These are phyloP conservation scores for Alternaria rosae DNA, from an alignment of 2,329 filamentous ascomycete species.

Conservation along the genomic window DNA sequence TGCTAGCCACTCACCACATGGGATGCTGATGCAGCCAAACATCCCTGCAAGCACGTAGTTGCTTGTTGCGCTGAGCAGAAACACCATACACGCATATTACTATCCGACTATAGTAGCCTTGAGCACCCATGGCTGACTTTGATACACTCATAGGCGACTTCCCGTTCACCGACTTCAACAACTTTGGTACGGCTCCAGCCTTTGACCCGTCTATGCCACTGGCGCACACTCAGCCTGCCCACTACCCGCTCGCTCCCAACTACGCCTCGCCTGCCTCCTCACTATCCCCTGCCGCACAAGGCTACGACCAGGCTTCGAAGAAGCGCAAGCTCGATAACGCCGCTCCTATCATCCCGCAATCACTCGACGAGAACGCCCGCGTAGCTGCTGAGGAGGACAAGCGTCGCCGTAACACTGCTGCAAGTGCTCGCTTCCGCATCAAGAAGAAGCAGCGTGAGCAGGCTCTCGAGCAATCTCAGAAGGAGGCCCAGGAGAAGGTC, in stretches of 20 bases:
- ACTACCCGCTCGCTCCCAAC: constrained; percentile 35
- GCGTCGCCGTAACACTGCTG: constrained; percentile 61
- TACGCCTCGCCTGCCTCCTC: constrained; percentile 38
- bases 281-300: constrained; percentile 40
- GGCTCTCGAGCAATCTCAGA: constrained; percentile 59
- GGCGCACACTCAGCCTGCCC: constrained; percentile 34
- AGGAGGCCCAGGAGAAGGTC: constrained; percentile 60
- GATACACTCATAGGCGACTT: constrained; percentile 52
- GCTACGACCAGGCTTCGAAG: constrained; percentile 47
- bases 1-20: constrained; percentile 34
- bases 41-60: constrained; percentile 49
- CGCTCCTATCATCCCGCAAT: constrained; percentile 38
- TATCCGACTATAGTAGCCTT: constrained; percentile 11
- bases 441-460: constrained; percentile 65
- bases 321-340: constrained; percentile 57
- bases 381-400: constrained; percentile 61
- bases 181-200: constrained; percentile 44
- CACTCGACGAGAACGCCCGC: constrained; percentile 56
- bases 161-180: constrained; percentile 57
- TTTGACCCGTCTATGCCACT: constrained; percentile 44
- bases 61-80: constrained; percentile 24
- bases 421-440: constrained; percentile 61
- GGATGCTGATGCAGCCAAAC: constrained; percentile 28
- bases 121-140: constrained; percentile 45
- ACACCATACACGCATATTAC: constrained; percentile 20